Percentiles rank a stretch among this genome's conserved stretches.
Conservation (phyloP, 345 rosid species). For the Corchorus capsularis region DNA sequence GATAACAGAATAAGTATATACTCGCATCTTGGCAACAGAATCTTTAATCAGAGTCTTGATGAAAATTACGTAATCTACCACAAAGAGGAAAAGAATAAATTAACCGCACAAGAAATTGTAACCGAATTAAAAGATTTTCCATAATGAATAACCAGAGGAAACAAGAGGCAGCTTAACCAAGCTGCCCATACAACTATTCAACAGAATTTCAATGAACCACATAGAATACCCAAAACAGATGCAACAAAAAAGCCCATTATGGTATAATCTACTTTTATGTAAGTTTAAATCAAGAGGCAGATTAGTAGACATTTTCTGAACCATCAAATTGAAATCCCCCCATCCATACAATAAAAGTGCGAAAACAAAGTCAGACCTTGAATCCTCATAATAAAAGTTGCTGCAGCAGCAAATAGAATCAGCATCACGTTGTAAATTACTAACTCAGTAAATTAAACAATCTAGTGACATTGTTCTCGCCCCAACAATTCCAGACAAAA, state of each 20-base stretch:
- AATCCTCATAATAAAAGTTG: background rate
- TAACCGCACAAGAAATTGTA: background rate
- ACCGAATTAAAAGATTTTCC: background rate
- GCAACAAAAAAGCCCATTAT: background rate
- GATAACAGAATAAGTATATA: background rate
- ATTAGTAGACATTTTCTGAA: background rate
- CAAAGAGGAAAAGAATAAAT: background rate
- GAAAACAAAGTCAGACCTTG: background rate
- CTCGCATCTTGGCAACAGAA: background rate
- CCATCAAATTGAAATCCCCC: background rate
- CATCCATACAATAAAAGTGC: background rate
- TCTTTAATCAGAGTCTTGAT: background rate
- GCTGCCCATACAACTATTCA: background rate
- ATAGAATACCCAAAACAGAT: background rate
- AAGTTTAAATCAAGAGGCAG: background rate
- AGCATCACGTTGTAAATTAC: background rate
- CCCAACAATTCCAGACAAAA: background rate
- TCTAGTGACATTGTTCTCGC: background rate
- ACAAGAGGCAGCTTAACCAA: background rate
- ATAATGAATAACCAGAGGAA: background rate
- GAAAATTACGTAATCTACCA: background rate
- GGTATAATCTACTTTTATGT: background rate
- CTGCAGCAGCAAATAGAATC: no score
- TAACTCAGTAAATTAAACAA: background rate
- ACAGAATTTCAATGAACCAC: background rate